These are phyloP conservation scores for Aschersonia sp. DNA, from an alignment of 2,329 filamentous ascomycete species.

Conservation along the genomic window DNA sequence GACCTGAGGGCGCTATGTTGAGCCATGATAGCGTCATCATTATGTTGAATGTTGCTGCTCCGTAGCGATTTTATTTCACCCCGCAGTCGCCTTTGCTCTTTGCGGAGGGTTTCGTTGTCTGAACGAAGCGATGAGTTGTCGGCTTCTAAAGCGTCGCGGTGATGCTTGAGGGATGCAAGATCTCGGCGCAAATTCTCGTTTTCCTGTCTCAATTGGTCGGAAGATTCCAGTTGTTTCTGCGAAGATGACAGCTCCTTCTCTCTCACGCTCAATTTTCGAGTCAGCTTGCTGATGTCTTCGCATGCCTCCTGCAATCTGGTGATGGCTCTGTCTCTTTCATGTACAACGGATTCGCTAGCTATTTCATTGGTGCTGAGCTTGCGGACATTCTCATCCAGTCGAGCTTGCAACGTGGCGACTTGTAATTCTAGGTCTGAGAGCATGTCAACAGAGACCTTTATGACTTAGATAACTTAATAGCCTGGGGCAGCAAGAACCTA, in stretches of 20 bases:
- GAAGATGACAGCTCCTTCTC: conserved; percentile 27
- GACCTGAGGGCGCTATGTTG: conserved; percentile 31
- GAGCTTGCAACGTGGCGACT: conserved; percentile 44
- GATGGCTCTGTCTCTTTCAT: conserved; percentile 52
- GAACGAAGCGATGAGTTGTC: conserved; percentile 26
- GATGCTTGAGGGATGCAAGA: conserved; percentile 22
- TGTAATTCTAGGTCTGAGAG: conserved; percentile 41
- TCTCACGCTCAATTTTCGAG: conserved; percentile 24
- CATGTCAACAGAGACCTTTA: neutral
- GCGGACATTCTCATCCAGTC: conserved; percentile 46
- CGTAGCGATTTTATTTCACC: conserved; percentile 26
- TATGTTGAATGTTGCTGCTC: conserved; percentile 23
- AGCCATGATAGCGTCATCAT: conserved; percentile 25
- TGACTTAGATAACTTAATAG: neutral
- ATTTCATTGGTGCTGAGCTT: conserved; percentile 49
- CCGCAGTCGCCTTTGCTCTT: conserved; percentile 20
- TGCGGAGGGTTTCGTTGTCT: conserved; percentile 23
- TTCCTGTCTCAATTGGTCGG: conserved; percentile 22
- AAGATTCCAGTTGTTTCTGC: conserved; percentile 25
- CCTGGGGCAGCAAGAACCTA: conserved; percentile 21
- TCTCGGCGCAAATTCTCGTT: conserved; percentile 27
- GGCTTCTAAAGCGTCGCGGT: conserved; percentile 18
- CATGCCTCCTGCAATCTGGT: conserved; percentile 48
- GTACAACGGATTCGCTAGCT: conserved; percentile 44
- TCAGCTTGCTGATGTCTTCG: conserved; percentile 37